Conservation (phyloP, 352 stramenopile species). For the Plasmopara viticola region DNA sequence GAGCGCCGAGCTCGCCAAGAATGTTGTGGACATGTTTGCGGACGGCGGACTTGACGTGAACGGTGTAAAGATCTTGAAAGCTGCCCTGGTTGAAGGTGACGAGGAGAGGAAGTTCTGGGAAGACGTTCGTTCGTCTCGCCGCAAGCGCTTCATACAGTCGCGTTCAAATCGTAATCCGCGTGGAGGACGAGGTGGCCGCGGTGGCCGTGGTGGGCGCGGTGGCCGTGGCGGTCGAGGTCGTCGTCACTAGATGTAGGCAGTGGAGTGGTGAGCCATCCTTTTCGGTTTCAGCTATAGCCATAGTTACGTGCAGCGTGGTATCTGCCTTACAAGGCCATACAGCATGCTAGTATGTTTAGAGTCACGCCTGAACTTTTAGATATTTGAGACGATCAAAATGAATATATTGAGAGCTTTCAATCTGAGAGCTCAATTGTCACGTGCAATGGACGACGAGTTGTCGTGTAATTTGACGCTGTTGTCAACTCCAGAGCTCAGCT, state of each 20-base stretch:
- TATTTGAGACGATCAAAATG: neutral
- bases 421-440: constrained; percentile 33
- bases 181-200: constrained; percentile 26
- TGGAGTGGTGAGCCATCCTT: neutral
- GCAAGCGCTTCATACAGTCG: constrained; percentile 74
- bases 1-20: constrained; percentile 45
- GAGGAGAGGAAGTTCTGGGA: constrained; percentile 85
- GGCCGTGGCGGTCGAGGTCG: constrained; percentile 35
- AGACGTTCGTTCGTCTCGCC: constrained; percentile 59
- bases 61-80: constrained; percentile 50
- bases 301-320: neutral
- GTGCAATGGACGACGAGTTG: constrained; percentile 42
- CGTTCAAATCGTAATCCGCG: constrained; percentile 66
- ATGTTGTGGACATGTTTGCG: constrained; percentile 57
- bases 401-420: neutral
- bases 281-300: constrained; percentile 4
- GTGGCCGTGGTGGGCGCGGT: constrained; percentile 33
- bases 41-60: constrained; percentile 65
- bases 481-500: constrained; percentile 67
- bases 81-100: constrained; percentile 56
- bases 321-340: neutral
- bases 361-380: neutral
- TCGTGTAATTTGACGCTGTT: constrained; percentile 33
- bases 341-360: neutral
- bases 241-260: constrained; percentile 32